A percentile compares a stretch with the other conserved stretches of the same genome.
phyloP scores from a whole-genome alignment of 2,329 filamentous ascomycete genomes.

The Fulvia fulva region DNA sequence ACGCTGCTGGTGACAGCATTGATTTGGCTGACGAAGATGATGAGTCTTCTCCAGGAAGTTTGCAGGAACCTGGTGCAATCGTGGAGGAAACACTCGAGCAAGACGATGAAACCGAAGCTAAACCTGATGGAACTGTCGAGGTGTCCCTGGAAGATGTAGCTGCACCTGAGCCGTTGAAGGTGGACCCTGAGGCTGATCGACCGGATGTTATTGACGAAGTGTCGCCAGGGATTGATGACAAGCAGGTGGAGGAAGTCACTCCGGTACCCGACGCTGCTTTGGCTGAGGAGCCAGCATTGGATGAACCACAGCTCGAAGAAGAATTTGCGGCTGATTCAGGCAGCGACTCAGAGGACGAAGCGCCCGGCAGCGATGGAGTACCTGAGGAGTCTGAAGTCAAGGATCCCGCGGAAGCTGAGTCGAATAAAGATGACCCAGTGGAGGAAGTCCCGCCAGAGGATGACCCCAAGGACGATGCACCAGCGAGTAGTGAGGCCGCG shows the following conservation, averaged over 20 bases:
- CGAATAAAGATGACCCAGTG: no score
- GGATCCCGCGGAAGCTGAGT: no score
- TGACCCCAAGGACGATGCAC: not conserved
- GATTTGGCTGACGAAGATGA: not conserved
- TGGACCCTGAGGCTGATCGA: not conserved
- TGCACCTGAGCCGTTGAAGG: not conserved
- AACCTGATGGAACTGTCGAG: not conserved
- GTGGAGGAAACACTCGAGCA: not conserved
- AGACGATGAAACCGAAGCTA: not conserved
- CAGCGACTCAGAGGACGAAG: no score
- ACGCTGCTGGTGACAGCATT: not conserved
- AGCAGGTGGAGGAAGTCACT: not conserved
- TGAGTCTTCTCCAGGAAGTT: not conserved
- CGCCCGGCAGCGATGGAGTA: no score
- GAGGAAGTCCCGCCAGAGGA: not conserved
- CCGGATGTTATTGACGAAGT: not conserved
- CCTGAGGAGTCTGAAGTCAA: no score
- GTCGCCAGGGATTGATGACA: not conserved
- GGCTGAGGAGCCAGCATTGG: not conserved
- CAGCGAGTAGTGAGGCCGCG: not conserved
- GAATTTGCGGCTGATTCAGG: no score
- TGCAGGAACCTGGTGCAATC: not conserved
- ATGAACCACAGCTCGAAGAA: not conserved
- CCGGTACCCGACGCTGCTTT: not conserved
- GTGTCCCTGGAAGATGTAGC: not conserved